Percentiles rank a stretch among this genome's conserved stretches.
Conservation (phyloP, 2,329 filamentous ascomycete genomes). For the Cucurbitaria berberidis region DNA sequence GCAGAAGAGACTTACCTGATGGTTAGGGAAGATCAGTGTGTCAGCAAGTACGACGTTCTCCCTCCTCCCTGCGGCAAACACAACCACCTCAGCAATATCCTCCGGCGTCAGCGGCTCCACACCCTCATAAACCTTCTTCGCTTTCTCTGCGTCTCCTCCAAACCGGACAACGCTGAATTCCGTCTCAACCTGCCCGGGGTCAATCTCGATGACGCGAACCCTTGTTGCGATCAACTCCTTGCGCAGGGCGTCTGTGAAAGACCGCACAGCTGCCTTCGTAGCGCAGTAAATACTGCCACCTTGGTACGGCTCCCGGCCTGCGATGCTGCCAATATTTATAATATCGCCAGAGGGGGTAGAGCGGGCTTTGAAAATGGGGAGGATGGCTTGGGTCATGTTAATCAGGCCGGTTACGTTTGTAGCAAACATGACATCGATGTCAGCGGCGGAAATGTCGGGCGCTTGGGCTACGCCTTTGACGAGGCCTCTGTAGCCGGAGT, state of each 20-base stretch:
- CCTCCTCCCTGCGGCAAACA: constrained; percentile 81
- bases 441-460: constrained; percentile 79
- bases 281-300: constrained; percentile 93
- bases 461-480: constrained; percentile 88
- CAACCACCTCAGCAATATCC: constrained; percentile 88
- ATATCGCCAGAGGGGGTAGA: constrained; percentile 72
- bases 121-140: constrained; percentile 82
- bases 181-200: constrained; percentile 92
- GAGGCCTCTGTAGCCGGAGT: constrained; percentile 66
- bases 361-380: constrained; percentile 77
- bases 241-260: constrained; percentile 81
- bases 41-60: constrained; percentile 94
- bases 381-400: constrained; percentile 91
- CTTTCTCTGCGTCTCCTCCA: constrained; percentile 86
- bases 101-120: constrained; percentile 80
- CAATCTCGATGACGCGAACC: constrained; percentile 84
- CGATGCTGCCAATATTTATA: constrained; percentile 93
- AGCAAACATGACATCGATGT: constrained; percentile 85
- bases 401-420: constrained; percentile 96
- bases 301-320: constrained; percentile 84
- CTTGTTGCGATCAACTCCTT: constrained; percentile 82
- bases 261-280: constrained; percentile 85
- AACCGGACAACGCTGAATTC: constrained; percentile 91
- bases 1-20: constrained; percentile 69
- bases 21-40: constrained; percentile 83